These are phyloP conservation scores for Phytopythium ostracodes DNA, from an alignment of 352 stramenopile genomes.

Conservation along the genomic window DNA sequence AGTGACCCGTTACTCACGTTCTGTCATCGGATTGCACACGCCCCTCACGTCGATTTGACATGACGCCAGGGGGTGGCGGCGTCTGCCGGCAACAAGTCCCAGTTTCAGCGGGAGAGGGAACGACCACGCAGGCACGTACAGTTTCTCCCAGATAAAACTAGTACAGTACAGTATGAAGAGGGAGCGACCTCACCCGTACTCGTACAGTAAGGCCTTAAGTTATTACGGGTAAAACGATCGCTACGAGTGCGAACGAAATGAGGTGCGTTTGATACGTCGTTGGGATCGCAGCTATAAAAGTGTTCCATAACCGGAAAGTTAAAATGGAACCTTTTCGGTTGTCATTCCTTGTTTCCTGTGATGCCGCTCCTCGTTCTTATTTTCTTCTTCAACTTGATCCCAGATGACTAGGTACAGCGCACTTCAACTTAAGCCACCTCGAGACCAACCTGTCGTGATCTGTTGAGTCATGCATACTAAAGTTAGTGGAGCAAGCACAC, in stretches of 20 bases:
- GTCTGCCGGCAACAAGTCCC: not conserved
- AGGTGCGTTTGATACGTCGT: too few species aligned
- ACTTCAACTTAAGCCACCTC: not conserved
- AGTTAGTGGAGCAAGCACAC: too few species aligned
- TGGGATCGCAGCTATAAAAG: not conserved
- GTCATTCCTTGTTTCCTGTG: not conserved
- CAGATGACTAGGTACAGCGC: not conserved
- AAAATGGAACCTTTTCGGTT: not conserved
- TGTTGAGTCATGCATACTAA: too few species aligned
- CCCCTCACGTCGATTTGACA: constrained; percentile 1
- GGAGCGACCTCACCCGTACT: too few species aligned
- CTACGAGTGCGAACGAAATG: too few species aligned
- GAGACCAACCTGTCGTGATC: not conserved
- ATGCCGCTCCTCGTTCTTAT: not conserved
- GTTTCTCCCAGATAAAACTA: not conserved
- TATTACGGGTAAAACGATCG: too few species aligned
- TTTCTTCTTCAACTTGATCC: not conserved
- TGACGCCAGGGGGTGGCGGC: not conserved
- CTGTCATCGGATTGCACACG: not conserved
- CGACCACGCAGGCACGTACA: not conserved
- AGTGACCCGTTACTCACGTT: not conserved
- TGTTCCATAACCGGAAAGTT: not conserved
- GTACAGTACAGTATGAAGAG: too few species aligned
- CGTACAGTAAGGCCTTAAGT: too few species aligned
- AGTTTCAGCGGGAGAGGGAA: constrained; percentile 4